These are phyloP conservation scores for Pichia cephalocereana DNA, from an alignment of 805 yeast species.

Conservation along the genomic window DNA sequence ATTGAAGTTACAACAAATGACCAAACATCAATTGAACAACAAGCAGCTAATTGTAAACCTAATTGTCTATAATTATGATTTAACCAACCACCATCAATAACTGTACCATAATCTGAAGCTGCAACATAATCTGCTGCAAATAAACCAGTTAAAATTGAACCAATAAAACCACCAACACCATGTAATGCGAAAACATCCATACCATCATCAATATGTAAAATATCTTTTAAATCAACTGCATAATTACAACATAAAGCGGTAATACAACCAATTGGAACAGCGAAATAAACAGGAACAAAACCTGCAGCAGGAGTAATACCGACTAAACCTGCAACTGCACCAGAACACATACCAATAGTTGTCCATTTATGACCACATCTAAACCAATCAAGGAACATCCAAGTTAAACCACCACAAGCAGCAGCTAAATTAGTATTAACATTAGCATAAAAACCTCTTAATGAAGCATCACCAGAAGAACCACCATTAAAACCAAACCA, in stretches of 20 bases:
- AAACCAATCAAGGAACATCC: constrained; percentile 88
- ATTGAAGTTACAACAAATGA: constrained; percentile 65
- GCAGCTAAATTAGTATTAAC: constrained; percentile 94
- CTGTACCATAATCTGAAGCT: constrained; percentile 59
- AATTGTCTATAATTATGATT: constrained; percentile 76
- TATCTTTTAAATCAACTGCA: constrained; percentile 71
- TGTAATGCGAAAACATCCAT: constrained; percentile 90
- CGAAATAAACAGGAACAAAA: constrained; percentile 83
- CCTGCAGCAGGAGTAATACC: constrained; percentile 98
- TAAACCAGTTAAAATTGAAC: constrained; percentile 78
- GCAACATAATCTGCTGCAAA: constrained; percentile 90
- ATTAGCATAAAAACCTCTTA: constrained; percentile 91
- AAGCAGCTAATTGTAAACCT: constrained; percentile 82
- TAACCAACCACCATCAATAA: constrained; percentile 80
- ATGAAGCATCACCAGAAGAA: constrained; percentile 86
- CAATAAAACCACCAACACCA: constrained; percentile 87
- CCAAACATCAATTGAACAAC: constrained; percentile 64
- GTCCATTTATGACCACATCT: constrained; percentile 87
- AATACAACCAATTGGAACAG: constrained; percentile 75
- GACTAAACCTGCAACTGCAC: constrained; percentile 88
- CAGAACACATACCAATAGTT: constrained; percentile 88
- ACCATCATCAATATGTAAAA: constrained; percentile 82
- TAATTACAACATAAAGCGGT: constrained; percentile 74
- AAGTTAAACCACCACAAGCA: constrained; percentile 82
- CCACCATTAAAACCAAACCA: constrained; percentile 99